These are phyloP conservation scores for Phytophthora brassicae DNA, from an alignment of 352 stramenopile genomes.

Conservation along the genomic window DNA sequence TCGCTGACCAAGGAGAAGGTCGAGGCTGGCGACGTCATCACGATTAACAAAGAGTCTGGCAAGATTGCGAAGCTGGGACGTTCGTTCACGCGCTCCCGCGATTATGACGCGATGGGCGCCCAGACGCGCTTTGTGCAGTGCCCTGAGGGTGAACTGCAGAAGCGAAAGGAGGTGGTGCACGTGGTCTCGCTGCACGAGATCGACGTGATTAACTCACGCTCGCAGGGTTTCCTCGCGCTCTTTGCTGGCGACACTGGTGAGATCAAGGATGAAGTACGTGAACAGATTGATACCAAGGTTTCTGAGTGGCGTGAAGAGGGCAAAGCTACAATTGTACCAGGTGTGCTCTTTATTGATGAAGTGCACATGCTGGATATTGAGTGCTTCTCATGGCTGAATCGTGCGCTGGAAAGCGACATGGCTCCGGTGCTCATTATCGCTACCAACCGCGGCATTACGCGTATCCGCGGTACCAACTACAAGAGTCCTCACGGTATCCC, in stretches of 20 bases:
- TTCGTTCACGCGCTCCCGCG: conserved; percentile 95
- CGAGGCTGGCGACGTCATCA: conserved; percentile 98
- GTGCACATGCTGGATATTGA: conserved; percentile 99
- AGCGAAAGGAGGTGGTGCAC: conserved; percentile 98
- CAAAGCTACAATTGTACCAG: conserved; percentile 98
- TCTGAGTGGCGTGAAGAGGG: conserved; percentile 95
- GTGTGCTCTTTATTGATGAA: conserved; percentile 99
- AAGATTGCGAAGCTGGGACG: conserved; percentile 98
- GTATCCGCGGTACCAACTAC: conserved; percentile 99
- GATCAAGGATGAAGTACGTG: conserved; percentile 98
- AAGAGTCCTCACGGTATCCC: conserved; percentile 98
- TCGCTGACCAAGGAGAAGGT: conserved; percentile 99
- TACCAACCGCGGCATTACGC: conserved; percentile 98
- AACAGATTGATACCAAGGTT: conserved; percentile 99
- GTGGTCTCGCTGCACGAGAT: conserved; percentile 99
- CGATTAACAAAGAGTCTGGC: conserved; percentile 99
- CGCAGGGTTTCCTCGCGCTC: conserved; percentile 98
- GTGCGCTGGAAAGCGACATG: conserved; percentile 97
- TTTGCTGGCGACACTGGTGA: conserved; percentile 99
- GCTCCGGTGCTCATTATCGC: conserved; percentile 98
- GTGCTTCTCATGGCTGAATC: conserved; percentile 99
- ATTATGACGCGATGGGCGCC: conserved; percentile 99
- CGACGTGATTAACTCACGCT: conserved; percentile 99
- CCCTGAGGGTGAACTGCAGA: conserved; percentile 97
- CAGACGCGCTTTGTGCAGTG: conserved; percentile 88